phyloP scores from a whole-genome alignment of 192 early-diverging fungal species.

The Funneliformis mosseae region DNA sequence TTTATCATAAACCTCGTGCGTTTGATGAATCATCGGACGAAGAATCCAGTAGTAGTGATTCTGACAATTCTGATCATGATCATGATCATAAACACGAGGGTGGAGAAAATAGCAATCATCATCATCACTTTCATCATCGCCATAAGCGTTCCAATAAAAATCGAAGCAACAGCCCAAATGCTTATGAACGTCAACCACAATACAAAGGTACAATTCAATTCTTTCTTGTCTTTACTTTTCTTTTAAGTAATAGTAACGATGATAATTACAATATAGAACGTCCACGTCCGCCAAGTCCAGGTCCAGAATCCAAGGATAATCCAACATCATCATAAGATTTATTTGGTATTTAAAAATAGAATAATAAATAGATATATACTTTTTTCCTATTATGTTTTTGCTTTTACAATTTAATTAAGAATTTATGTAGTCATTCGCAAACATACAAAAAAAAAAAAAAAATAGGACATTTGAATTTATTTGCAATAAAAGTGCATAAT shows the following conservation, averaged over 20 bases:
- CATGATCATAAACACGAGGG: slow-evolving; percentile 11
- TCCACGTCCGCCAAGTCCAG: background rate
- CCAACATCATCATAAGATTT: background rate
- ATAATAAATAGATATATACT: background rate
- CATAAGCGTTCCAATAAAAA: slow-evolving; percentile 21
- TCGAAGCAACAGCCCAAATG: slow-evolving; percentile 39
- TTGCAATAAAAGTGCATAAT: background rate
- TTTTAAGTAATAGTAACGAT: background rate
- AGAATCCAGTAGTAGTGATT: slow-evolving; percentile 30
- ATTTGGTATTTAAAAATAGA: background rate
- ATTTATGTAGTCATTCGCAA: no score
- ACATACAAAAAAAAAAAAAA: no score
- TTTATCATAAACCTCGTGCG: slow-evolving; percentile 58
- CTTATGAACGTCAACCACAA: slow-evolving; percentile 46
- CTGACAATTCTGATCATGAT: background rate
- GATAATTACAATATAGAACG: background rate
- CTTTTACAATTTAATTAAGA: background rate
- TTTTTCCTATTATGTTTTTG: background rate
- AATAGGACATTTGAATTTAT: background rate
- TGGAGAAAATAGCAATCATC: slow-evolving; percentile 18
- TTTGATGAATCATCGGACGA: slow-evolving; percentile 48
- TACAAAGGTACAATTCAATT: slow-evolving; percentile 41
- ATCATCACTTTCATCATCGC: slow-evolving; percentile 29
- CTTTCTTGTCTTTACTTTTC: no score
- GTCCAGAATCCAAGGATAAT: background rate